Conservation (phyloP, 805 yeast genomes). For the Starmerella vaccinii region DNA sequence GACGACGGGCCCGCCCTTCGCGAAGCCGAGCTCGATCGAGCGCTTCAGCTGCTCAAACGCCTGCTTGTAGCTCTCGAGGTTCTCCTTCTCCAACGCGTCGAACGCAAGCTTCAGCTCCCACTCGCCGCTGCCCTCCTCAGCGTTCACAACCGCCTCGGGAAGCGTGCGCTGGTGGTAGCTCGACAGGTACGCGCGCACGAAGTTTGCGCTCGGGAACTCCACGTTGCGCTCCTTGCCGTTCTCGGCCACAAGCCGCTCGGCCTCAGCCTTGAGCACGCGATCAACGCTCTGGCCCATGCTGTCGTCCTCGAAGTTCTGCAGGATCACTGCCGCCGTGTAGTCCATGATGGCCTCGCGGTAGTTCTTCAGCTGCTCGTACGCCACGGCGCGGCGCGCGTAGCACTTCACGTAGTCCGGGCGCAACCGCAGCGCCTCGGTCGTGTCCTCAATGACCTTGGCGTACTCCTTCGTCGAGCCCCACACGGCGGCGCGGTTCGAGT, state of each 20-base stretch:
- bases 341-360: constrained; percentile 84
- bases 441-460: constrained; percentile 78
- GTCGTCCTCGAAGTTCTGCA: constrained; percentile 72
- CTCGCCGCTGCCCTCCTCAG: constrained; percentile 48
- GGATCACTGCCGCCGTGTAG: constrained; percentile 75
- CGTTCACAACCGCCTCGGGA: constrained; percentile 39
- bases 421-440: constrained; percentile 72
- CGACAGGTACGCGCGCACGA: constrained; percentile 75
- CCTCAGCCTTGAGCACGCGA: constrained; percentile 70
- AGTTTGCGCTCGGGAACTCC: constrained; percentile 36
- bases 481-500: constrained; percentile 94
- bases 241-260: constrained; percentile 51
- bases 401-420: constrained; percentile 90
- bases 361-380: constrained; percentile 70
- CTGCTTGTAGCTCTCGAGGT: constrained; percentile 47
- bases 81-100: constrained; percentile 40
- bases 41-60: constrained; percentile 42
- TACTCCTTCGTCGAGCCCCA: constrained; percentile 70
- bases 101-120: constrained; percentile 57
- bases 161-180: constrained; percentile 58
- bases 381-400: constrained; percentile 82
- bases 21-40: constrained; percentile 27
- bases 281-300: constrained; percentile 73
- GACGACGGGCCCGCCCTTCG: constrained; percentile 20
- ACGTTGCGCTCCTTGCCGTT: constrained; percentile 38